Conservation (phyloP, 1,284 basidiomycete genomes). For the Agroathelia rolfsii region DNA sequence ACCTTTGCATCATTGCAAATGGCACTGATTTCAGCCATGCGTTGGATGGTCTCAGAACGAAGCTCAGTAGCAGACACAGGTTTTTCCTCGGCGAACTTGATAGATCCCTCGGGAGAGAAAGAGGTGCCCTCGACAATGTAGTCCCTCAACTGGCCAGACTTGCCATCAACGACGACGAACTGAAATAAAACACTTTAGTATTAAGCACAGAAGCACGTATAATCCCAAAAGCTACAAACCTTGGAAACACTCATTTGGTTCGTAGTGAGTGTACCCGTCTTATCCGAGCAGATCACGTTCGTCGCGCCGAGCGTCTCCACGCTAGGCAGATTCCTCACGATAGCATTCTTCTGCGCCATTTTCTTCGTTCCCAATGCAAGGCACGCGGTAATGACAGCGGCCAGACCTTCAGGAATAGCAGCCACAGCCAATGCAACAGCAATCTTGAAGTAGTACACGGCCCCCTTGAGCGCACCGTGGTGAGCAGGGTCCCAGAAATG, state of each 20-base stretch:
- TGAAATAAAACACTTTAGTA: conserved; percentile 20
- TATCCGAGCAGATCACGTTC: conserved; percentile 95
- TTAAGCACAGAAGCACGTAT: background rate
- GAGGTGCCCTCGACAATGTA: conserved; percentile 84
- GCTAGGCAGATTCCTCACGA: conserved; percentile 90
- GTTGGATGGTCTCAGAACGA: conserved; percentile 64
- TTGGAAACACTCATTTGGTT: conserved; percentile 93
- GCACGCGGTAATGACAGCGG: conserved; percentile 95
- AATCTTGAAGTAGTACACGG: conserved; percentile 97
- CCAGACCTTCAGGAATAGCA: conserved; percentile 91
- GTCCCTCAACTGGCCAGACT: conserved; percentile 46
- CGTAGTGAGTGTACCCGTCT: conserved; percentile 92
- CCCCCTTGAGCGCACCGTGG: conserved; percentile 82
- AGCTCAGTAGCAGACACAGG: conserved; percentile 45
- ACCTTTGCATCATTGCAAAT: conserved; percentile 90
- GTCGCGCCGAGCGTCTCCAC: conserved; percentile 95
- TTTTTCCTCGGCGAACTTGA: conserved; percentile 59
- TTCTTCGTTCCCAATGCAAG: conserved; percentile 92
- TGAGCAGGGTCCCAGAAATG: conserved; percentile 92
- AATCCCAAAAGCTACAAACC: conserved; percentile 31
- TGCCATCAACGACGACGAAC: conserved; percentile 68
- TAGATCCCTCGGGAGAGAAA: conserved; percentile 73
- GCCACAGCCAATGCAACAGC: conserved; percentile 94
- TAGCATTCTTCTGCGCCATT: conserved; percentile 97
- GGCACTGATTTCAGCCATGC: conserved; percentile 82